Conservation (phyloP, 176 grass and related monocot genomes). For the Carex scoparia region DNA sequence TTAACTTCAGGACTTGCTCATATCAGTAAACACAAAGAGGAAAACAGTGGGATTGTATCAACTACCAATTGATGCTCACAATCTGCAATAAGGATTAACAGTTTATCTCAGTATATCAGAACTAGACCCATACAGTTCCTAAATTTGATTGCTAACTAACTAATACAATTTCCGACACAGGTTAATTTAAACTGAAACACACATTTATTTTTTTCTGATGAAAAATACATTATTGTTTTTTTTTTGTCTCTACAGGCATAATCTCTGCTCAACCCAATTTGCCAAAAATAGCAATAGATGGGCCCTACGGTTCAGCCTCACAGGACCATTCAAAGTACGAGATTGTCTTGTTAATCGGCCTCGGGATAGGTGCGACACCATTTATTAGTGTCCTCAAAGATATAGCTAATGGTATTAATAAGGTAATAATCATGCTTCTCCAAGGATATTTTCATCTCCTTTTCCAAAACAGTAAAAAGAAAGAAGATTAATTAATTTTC, state of each 20-base stretch:
- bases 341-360: slow-evolving; percentile 77
- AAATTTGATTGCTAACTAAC: neutral
- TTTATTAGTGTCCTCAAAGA: slow-evolving; percentile 79
- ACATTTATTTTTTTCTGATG: neutral
- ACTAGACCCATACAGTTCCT: neutral
- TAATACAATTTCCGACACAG: neutral
- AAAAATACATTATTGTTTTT: neutral
- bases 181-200: neutral
- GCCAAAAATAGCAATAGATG: slow-evolving; percentile 54
- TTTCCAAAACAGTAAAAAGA: neutral
- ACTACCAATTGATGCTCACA: neutral
- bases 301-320: slow-evolving; percentile 82
- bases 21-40: neutral
- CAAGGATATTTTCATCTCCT: neutral
- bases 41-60: neutral
- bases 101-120: neutral
- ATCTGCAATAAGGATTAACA: neutral
- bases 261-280: slow-evolving; percentile 26
- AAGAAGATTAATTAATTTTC: neutral
- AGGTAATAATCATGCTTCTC: slow-evolving; percentile 21
- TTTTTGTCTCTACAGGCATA: slow-evolving; percentile 31
- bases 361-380: slow-evolving; percentile 89
- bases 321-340: slow-evolving; percentile 96
- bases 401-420: slow-evolving; percentile 40
- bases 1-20: neutral